Conservation (phyloP, 495 filamentous ascomycete genomes). For the Penicillium waksmanii region DNA sequence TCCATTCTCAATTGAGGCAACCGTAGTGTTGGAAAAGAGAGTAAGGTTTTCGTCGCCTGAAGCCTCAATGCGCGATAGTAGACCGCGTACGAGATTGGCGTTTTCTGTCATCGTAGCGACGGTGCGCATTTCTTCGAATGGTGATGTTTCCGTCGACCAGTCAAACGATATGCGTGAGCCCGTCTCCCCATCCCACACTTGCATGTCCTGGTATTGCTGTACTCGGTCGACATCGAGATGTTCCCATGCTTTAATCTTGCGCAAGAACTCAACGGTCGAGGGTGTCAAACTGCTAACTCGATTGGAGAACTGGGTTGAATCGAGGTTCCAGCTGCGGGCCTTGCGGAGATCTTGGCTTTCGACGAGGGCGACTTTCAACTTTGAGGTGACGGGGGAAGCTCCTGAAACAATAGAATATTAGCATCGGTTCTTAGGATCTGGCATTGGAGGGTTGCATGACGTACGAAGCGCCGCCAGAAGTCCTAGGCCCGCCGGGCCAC, state of each 20-base stretch:
- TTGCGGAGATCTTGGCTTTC: slow-evolving; percentile 83
- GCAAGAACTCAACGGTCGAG: slow-evolving; percentile 70
- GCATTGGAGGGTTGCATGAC: slow-evolving; percentile 26
- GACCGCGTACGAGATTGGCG: slow-evolving; percentile 75
- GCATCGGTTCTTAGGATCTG: background rate
- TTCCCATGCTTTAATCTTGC: slow-evolving; percentile 85
- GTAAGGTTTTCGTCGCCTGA: slow-evolving; percentile 63
- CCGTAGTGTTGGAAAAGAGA: slow-evolving; percentile 73
- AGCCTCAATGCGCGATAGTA: slow-evolving; percentile 70
- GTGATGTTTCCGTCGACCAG: slow-evolving; percentile 57
- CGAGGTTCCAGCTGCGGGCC: slow-evolving; percentile 64
- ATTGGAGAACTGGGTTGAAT: slow-evolving; percentile 78
- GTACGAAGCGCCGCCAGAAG: slow-evolving; percentile 84
- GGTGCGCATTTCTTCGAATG: slow-evolving; percentile 54
- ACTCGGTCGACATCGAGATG: slow-evolving; percentile 70
- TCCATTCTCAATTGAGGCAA: slow-evolving; percentile 77
- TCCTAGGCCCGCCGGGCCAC: slow-evolving; percentile 92
- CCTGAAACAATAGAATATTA: slow-evolving; percentile 36
- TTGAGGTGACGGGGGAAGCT: slow-evolving; percentile 71
- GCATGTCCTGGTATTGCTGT: slow-evolving; percentile 89
- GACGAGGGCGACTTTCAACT: slow-evolving; percentile 83
- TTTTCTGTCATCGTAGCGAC: slow-evolving; percentile 99
- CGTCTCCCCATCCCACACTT: slow-evolving; percentile 94
- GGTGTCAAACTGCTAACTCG: slow-evolving; percentile 94
- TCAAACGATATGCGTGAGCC: slow-evolving; percentile 88